Base-by-base conservation (phyloP, 2,329 filamentous ascomycete genomes). In the Aspergillus spinulosporus region DNA sequence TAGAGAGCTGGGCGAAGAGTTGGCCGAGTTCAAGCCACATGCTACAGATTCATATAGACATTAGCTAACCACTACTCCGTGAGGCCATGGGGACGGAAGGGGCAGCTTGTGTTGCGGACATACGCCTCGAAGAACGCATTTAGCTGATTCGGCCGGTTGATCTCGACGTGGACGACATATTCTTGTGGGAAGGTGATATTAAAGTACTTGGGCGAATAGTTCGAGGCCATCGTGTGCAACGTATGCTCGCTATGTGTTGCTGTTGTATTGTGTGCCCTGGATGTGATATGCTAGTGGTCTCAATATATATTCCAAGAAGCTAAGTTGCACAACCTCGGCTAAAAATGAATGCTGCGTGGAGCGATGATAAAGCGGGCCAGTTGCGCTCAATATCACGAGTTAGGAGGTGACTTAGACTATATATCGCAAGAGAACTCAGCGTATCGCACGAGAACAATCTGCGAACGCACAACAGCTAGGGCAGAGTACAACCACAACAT, bases 81-180 rank as follows among this genome's bases (percentile, higher is more conserved):
- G 2, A 1, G 14, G 39, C 9, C 26, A 5, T 5, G 28, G 5
- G 32, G 28, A 34, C 21, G 29, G 14, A 14, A 7, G 21, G 32
- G 46, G 14, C 7, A n/a, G 32, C 8, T 34, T 47, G 46, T 26
- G 32, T 29, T 34, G 37, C 26, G 28, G 32, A 28, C 77, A 64
- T 72, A 84, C 82, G 75, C 78, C 71, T 90, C 86, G 63, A 85
- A 82, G 73, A 96, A 97, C 62, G 92, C 86, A 73, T 97, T 97
- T 72, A 97, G 79, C 78, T 96, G 96, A 62, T 84, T 75, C 1
- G 92, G 85, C 1, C 92, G 84, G 78, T 95, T 92, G 76, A 96
- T 96, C 76, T 97, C 88, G 57, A 97, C 88, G 72, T 96, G 90
- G n/a, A 87, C 89, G 48, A 97, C 87, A 77, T 86, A 86, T 67